Conservation (phyloP, 495 filamentous ascomycete species). For the Podospora pseudopauciseta region DNA sequence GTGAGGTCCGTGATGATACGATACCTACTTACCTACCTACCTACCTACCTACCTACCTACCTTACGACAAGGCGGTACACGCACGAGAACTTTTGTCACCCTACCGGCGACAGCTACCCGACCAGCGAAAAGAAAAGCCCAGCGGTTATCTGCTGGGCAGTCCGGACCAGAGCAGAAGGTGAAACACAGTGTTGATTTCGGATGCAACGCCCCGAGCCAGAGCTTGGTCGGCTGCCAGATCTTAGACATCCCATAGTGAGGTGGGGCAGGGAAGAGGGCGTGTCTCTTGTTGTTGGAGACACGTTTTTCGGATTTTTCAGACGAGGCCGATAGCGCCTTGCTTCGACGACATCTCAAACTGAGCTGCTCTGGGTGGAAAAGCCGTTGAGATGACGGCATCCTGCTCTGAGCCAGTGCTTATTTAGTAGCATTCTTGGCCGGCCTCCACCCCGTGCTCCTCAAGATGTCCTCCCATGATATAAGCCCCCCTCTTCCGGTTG, state of each 20-base stretch:
- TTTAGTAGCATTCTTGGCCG: not conserved
- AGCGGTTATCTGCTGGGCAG: not conserved
- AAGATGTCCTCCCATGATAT: not conserved
- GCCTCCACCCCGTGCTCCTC: not conserved
- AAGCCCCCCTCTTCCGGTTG: not conserved
- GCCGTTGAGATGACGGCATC: conserved; percentile 1
- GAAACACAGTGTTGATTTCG: conserved; percentile 18
- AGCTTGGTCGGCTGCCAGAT: conserved; percentile 28
- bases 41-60: too few species aligned
- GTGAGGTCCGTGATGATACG: too few species aligned
- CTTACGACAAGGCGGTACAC: too few species aligned
- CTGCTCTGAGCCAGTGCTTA: not conserved
- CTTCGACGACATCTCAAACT: not conserved
- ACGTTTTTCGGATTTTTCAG: not conserved
- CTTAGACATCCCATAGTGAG: conserved; percentile 28
- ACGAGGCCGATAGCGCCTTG: too few species aligned
- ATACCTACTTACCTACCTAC: too few species aligned
- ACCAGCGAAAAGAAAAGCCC: conserved; percentile 2
- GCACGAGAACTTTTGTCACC: too few species aligned
- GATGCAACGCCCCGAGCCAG: conserved; percentile 12
- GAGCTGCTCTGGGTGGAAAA: not conserved
- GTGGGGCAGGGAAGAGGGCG: conserved; percentile 15
- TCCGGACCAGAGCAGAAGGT: conserved; percentile 14
- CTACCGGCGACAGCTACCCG: too few species aligned
- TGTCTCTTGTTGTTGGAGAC: not conserved